A percentile compares a stretch with the other conserved stretches of the same genome.
Conservation (phyloP, 2,329 filamentous ascomycete species). For the Tolypocladium endophyticum region DNA sequence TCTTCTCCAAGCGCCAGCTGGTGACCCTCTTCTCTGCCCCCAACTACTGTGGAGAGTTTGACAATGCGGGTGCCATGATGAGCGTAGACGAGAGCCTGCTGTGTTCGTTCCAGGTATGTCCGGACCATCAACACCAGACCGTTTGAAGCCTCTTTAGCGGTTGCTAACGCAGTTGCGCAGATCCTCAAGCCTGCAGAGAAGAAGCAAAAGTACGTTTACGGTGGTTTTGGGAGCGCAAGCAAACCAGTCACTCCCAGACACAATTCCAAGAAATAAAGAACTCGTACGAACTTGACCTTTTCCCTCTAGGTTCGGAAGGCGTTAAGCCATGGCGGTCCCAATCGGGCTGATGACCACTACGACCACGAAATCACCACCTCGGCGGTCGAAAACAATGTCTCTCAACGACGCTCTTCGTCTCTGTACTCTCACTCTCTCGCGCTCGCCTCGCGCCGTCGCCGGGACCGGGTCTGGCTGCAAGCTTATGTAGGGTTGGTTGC, state of each 20-base stretch:
- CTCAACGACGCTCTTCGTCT: slow-evolving; percentile 6
- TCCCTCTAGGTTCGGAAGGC: slow-evolving; percentile 92
- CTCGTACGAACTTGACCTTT: slow-evolving; percentile 48
- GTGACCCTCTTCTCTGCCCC: slow-evolving; percentile 96
- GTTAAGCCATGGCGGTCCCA: slow-evolving; percentile 41
- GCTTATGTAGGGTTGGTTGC: slow-evolving; percentile 14
- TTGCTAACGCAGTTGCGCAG: slow-evolving; percentile 29
- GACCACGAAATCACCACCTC: slow-evolving; percentile 8
- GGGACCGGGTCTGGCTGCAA: slow-evolving; percentile 12
- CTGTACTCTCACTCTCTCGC: slow-evolving; percentile 7
- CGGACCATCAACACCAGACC: background rate
- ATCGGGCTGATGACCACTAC: slow-evolving; percentile 11
- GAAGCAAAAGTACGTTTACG: slow-evolving; percentile 99
- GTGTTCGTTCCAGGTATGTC: slow-evolving; percentile 89
- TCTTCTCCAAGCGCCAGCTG: slow-evolving; percentile 96
- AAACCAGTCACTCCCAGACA: slow-evolving; percentile 13
- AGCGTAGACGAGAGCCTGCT: slow-evolving; percentile 96
- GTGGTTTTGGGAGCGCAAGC: slow-evolving; percentile 50
- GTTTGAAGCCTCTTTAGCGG: background rate
- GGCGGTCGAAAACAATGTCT: slow-evolving; percentile 4
- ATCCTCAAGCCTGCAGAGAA: slow-evolving; percentile 99
- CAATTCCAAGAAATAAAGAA: slow-evolving; percentile 12
- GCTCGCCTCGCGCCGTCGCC: slow-evolving; percentile 17
- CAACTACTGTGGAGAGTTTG: slow-evolving; percentile 99
- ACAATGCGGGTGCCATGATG: slow-evolving; percentile 99